phyloP scores from a whole-genome alignment of 2,329 filamentous ascomycete genomes.

The Penicillium oxalicum region DNA sequence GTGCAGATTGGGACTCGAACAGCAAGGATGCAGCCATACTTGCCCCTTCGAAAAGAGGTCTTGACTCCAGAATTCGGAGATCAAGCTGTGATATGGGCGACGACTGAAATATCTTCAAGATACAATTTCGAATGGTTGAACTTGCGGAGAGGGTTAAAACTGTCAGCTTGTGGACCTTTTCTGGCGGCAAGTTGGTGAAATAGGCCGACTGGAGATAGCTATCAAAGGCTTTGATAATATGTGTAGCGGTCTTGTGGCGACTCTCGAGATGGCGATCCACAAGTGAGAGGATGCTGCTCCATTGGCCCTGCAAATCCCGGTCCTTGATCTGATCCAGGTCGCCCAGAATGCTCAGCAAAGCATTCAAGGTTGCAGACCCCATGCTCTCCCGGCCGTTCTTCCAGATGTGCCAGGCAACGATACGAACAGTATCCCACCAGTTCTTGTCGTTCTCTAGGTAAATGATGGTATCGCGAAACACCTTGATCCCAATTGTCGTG shows the following conservation, averaged over 20 bases:
- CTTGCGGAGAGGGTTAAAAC: conserved; percentile 59
- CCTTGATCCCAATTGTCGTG: conserved; percentile 48
- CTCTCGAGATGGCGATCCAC: conserved; percentile 24
- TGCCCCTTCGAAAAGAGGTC: conserved; percentile 61
- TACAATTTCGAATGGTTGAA: conserved; percentile 52
- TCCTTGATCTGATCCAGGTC: conserved; percentile 22
- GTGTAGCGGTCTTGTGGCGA: conserved; percentile 17
- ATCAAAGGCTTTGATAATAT: conserved; percentile 22
- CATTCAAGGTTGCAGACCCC: conserved; percentile 53
- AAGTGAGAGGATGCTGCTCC: conserved; percentile 19
- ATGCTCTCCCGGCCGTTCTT: conserved; percentile 63
- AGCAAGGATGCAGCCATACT: conserved; percentile 44
- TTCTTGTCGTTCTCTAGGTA: conserved; percentile 19
- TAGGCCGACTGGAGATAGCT: conserved; percentile 21
- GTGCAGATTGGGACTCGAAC: conserved; percentile 19
- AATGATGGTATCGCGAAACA: conserved; percentile 44
- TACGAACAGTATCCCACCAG: conserved; percentile 54
- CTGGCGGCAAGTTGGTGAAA: conserved; percentile 1
- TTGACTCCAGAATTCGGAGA: conserved; percentile 59
- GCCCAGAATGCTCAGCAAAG: conserved; percentile 21
- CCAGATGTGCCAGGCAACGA: conserved; percentile 58
- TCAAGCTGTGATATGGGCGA: conserved; percentile 41
- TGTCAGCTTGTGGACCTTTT: conserved; percentile 30
- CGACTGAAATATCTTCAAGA: conserved; percentile 40
- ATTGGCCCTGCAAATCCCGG: conserved; percentile 12